These are phyloP conservation scores for Cyclanthera cordifolia DNA, from an alignment of 306 rosid genomes.

Conservation along the genomic window DNA sequence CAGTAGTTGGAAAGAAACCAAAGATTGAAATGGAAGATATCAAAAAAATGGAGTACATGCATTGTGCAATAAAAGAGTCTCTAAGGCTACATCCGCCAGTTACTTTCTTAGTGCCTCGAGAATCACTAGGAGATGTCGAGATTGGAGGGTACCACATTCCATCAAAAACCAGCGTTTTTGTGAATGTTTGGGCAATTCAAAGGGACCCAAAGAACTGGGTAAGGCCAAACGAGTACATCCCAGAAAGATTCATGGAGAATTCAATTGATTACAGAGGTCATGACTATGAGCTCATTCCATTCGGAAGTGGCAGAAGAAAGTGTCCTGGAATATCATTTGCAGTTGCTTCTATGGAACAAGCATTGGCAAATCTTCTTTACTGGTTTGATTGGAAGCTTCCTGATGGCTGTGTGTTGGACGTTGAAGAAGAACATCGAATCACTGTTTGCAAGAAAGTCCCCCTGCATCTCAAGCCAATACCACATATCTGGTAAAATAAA, in stretches of 20 bases:
- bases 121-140: conserved; percentile 10
- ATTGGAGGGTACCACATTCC: conserved; percentile 16
- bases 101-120: conserved; percentile 31
- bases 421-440: conserved; percentile 17
- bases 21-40: conserved; percentile 26
- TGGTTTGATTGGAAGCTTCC: conserved; percentile 22
- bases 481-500: background rate
- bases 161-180: conserved; percentile 1
- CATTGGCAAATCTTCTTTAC: conserved; percentile 18
- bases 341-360: conserved; percentile 5
- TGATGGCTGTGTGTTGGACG: conserved; percentile 4
- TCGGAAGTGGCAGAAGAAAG: conserved; percentile 31
- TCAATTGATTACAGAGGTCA: conserved; percentile 21
- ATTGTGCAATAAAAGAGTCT: conserved; percentile 32
- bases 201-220: conserved; percentile 25
- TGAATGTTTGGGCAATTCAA: conserved; percentile 30
- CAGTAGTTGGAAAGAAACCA: conserved; percentile 13
- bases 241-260: conserved; percentile 21
- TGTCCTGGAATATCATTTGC: conserved; percentile 24
- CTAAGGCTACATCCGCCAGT: conserved; percentile 27
- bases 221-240: conserved; percentile 20
- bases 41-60: conserved; percentile 24
- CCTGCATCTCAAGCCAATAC: background rate
- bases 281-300: conserved; percentile 25
- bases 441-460: background rate